Base-by-base conservation (phyloP, 2,329 filamentous ascomycete genomes). In the Aspergillus ruber region DNA sequence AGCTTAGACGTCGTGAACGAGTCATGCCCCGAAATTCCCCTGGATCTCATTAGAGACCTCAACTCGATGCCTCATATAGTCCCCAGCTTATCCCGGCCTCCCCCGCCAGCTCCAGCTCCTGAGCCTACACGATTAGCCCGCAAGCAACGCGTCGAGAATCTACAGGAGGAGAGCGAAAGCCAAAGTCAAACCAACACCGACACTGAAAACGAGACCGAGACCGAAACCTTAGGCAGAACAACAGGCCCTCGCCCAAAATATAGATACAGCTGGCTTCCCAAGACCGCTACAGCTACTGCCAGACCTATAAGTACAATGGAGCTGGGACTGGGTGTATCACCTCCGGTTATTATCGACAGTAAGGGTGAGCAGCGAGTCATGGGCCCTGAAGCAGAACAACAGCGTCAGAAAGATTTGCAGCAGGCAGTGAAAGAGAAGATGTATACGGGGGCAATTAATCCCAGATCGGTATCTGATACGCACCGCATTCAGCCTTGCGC, bases 351-450 rank as follows among this genome's bases (percentile, higher is more conserved):
- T 15, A 53, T 63, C 18, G 55, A 62, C 48, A 49, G 41, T 20
- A 48, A 51, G 15, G 60, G 60, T 12, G 18, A 51, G 3, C 47
- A 47, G 10, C 59, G 51, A 13, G 33, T 55, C 38, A 51, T 63
- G 35, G 53, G 46, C 2, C 48, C 49, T 1, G 53, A 44, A 6
- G 57, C 61, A 46, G 57, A 58, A 39, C 43, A 41, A 5, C 49
- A 56, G 42, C 56, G 58, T 1, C 46, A 53, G 6, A 18, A 51
- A 4, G 47, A 54, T 23, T 45, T 63, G 4, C 56, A 58, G 27
- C 50, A 56, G 9, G 60, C 59, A 2, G 60, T 62, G 8, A 48
- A 54, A 33, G 55, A 59, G 15, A 60, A 56, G 43, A 61, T 62
- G 60, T 47, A 35, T n/a, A 48, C 60, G 1, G 52, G 54, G 5